phyloP scores from a whole-genome alignment of 495 filamentous ascomycete genomes.

The Tuber melanosporum region DNA sequence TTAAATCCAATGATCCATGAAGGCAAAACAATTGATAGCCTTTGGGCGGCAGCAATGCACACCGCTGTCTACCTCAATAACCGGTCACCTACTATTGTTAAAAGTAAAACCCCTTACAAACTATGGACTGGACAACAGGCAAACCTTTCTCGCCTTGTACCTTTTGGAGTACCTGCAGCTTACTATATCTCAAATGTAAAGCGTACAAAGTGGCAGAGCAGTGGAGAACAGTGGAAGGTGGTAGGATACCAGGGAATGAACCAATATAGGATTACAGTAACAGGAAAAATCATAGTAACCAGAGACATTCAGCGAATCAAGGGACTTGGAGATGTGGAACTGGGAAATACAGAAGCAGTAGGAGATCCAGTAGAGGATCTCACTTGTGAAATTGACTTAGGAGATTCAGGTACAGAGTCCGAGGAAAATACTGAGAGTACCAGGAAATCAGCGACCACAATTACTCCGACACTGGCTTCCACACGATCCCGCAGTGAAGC shows the following conservation, averaged over 20 bases:
- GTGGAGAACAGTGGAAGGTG: not conserved
- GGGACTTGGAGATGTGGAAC: too few species aligned
- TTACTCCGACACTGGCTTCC: too few species aligned
- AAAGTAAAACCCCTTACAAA: not conserved
- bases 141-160: not conserved
- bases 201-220: not conserved
- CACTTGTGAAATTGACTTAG: too few species aligned
- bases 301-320: too few species aligned
- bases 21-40: rapidly evolving
- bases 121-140: not conserved
- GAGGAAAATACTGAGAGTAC: too few species aligned
- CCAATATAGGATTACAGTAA: not conserved
- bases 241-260: not conserved
- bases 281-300: rapidly evolving
- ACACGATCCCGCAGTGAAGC: too few species aligned
- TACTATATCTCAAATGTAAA: not conserved
- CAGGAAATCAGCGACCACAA: too few species aligned
- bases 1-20: not conserved
- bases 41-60: not conserved
- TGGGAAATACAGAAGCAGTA: too few species aligned
- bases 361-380: too few species aligned
- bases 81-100: rapidly evolving
- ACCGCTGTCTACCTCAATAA: not conserved
- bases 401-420: too few species aligned
- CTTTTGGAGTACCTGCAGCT: not conserved